A percentile compares a stretch with the other conserved stretches of the same genome.
Conservation (phyloP, 345 rosid species). For the Limnanthes douglasii region DNA sequence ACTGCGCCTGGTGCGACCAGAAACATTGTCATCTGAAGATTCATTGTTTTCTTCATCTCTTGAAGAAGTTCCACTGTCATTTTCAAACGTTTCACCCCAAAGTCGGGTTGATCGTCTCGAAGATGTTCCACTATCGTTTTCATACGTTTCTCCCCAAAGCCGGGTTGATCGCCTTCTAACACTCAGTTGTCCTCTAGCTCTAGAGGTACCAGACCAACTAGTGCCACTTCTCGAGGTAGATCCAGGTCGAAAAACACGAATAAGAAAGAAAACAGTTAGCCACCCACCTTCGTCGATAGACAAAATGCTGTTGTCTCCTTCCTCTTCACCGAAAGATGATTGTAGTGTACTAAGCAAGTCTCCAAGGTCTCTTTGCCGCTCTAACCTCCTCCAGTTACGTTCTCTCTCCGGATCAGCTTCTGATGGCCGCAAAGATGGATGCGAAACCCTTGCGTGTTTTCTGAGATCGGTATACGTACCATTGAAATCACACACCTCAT, state of each 20-base stretch:
- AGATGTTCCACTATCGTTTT: constrained; percentile 45
- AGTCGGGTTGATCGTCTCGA: constrained; percentile 54
- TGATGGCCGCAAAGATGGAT: constrained; percentile 78
- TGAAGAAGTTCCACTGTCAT: constrained; percentile 49
- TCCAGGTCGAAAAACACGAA: constrained; percentile 67
- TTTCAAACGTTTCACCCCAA: constrained; percentile 76
- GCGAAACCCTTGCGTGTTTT: constrained; percentile 80
- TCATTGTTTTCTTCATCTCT: constrained; percentile 41
- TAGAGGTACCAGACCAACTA: constrained; percentile 61
- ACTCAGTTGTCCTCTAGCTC: constrained; percentile 53
- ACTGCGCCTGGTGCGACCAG: constrained; percentile 12
- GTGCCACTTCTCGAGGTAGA: constrained; percentile 43
- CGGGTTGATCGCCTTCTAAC: constrained; percentile 54
- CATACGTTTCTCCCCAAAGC: constrained; percentile 79
- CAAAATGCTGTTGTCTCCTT: constrained; percentile 32
- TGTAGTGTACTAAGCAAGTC: constrained; percentile 87
- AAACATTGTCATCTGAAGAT: constrained; percentile 19
- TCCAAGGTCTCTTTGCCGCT: constrained; percentile 91
- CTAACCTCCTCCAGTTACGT: constrained; percentile 88
- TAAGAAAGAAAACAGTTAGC: constrained; percentile 81
- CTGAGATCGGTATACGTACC: constrained; percentile 79
- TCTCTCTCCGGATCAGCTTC: constrained; percentile 88
- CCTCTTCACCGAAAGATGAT: constrained; percentile 83
- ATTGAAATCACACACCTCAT: constrained; percentile 59
- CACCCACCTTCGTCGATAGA: constrained; percentile 61